Evolutionary conservation across 2,329 filamentous ascomycete species (phyloP), one percentile per base, ranked within the genome.

Genomic region (Paecilomyces formosus): DNA sequence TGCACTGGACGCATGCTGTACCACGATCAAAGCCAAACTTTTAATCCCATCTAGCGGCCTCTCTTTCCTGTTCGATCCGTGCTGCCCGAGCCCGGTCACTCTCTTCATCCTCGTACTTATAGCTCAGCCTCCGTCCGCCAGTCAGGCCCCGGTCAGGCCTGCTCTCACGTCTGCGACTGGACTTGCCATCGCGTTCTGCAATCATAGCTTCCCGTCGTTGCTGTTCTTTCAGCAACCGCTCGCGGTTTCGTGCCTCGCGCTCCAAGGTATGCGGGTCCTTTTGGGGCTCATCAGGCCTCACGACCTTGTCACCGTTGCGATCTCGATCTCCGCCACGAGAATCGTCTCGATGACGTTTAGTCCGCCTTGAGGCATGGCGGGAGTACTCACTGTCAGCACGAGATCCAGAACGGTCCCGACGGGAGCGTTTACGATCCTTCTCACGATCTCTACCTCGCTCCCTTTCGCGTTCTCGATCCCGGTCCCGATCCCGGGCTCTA

Each of bases 221-320:
- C 63, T 82, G 80, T 67, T 89, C 87, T 62, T 84, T 85, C 50
- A 90, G 70, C 57, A 84, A 76, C 7, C 83, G 78, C 72, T 93
- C 89, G 13, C 75, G 72, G 53, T 79, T 78, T 63, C 91, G 78
- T 56, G 83, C 80, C 60, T 88, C 87, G 64, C 90, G 91, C 70
- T 93, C 89, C 56, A 88, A 81, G 49, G 88, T 90, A 68, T 90
- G 68, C 79, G 85, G 65, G 82, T 92, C 85, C 86, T 91, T 77
- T 33, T 76, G 71, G 1, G 68, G 64, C 24, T 68, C 67, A 3
- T 66, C 51, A 4, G 61, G 55, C 21, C 63, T 65, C 6, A 63
- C 54, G 2, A 57, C 60, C 28, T 59, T 61, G 58, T 66, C 66
- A 11, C 65, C 65, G 33, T 62, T 62, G 39, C 62, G 65, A 18